Conservation (phyloP, 495 filamentous ascomycete genomes). For the Arthonia radiata region DNA sequence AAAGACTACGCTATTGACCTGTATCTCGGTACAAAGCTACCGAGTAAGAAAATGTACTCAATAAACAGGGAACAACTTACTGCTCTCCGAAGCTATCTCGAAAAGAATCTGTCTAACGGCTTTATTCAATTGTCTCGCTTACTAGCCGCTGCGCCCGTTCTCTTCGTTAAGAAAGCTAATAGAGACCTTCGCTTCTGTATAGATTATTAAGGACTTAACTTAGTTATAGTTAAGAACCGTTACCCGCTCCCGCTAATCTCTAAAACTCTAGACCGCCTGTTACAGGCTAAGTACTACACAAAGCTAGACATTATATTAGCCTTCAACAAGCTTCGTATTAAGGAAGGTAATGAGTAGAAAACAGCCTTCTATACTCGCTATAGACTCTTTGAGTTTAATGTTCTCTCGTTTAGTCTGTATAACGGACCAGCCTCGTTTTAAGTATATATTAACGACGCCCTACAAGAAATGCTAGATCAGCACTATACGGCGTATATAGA, state of each 20-base stretch:
- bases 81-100: constrained; percentile 4
- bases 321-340: constrained; percentile 7
- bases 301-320: constrained; percentile 17
- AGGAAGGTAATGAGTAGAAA: neutral
- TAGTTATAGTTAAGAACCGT: constrained; percentile 16
- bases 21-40: too few relatives aligned
- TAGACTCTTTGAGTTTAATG: constrained; percentile 9
- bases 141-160: constrained; percentile 9
- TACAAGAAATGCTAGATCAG: constrained; percentile 8
- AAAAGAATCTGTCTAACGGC: constrained; percentile 6
- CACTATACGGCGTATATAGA: constrained; percentile 14
- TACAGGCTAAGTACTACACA: constrained; percentile 14
- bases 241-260: constrained; percentile 22
- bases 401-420: constrained; percentile 9
- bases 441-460: constrained; percentile 11
- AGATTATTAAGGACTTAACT: constrained; percentile 21
- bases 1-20: too few relatives aligned
- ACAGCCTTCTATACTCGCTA: constrained; percentile 12
- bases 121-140: too few relatives aligned
- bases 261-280: constrained; percentile 14
- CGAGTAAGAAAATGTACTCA: too few relatives aligned
- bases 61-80: constrained; percentile 10
- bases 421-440: constrained; percentile 10
- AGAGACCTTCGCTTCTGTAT: constrained; percentile 18
- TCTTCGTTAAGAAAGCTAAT: constrained; percentile 15